phyloP scores from a whole-genome alignment of 2,329 filamentous ascomycete species.

The Talaromyces rugulosus region DNA sequence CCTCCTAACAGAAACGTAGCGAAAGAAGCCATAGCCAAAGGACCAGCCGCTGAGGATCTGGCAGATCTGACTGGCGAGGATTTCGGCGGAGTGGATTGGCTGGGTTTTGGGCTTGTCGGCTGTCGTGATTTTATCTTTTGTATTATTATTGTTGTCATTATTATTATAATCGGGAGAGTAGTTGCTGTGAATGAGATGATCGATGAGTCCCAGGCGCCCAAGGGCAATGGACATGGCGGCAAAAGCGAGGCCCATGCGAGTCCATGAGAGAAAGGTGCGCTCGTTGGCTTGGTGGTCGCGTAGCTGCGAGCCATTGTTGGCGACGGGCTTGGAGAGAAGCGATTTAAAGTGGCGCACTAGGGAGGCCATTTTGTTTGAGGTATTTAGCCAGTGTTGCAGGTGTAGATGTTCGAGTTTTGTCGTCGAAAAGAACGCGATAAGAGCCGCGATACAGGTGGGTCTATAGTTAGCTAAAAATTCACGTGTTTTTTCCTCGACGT shows the following conservation, averaged over 20 bases:
- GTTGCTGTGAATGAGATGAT: slow-evolving; percentile 19
- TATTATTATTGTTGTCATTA: background rate
- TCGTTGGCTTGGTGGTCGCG: slow-evolving; percentile 32
- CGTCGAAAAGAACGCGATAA: background rate
- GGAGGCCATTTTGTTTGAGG: background rate
- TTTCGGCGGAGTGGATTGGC: background rate
- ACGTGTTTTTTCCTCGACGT: background rate
- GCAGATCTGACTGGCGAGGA: slow-evolving; percentile 19
- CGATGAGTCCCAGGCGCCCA: slow-evolving; percentile 24
- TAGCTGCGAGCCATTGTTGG: slow-evolving; percentile 27
- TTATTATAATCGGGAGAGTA: background rate
- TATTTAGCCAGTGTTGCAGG: background rate
- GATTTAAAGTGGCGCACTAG: slow-evolving; percentile 15
- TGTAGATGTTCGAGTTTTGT: background rate
- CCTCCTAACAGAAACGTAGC: slow-evolving; percentile 23
- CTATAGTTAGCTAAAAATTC: background rate
- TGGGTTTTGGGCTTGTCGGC: background rate
- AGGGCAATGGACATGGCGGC: slow-evolving; percentile 27
- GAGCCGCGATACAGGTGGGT: background rate
- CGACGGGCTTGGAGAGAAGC: slow-evolving; percentile 20
- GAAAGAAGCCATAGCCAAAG: slow-evolving; percentile 25
- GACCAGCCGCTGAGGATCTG: slow-evolving; percentile 24
- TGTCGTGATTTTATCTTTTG: background rate
- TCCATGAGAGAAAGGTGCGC: slow-evolving; percentile 32
- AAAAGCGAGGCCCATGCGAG: slow-evolving; percentile 28